Base-by-base conservation (phyloP, 202 grass and related monocot genomes). In the Bolboschoenoplectus hybrid region DNA sequence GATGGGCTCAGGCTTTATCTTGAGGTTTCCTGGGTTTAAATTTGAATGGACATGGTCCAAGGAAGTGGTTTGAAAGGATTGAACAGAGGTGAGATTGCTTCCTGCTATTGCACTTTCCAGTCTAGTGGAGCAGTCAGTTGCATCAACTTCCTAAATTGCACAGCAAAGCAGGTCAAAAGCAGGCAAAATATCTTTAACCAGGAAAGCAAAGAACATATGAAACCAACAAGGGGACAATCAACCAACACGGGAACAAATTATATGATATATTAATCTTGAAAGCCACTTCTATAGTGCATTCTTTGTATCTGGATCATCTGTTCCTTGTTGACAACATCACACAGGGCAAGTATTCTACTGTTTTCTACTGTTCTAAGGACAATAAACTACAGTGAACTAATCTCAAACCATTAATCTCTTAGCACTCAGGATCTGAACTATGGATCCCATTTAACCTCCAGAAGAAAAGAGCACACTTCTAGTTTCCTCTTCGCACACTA, bases 1-100 rank as follows among this genome's bases (percentile, higher is more conserved):
- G 3, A 50, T 20, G 3, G 43, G 81, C 7, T 83, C 81, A 5
- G 81, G 26, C 61, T 83, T 83, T 83, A 83, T 68, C 60, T 83
- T 67, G 44, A 36, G 44, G 16, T 63, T 62, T 64, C n/a, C 56
- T 65, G 26, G 19, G 43, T 47, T 65, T 53, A 36, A 3, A 77
- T 77, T 77, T 57, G 50, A 40, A 77, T 39, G 5, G 2, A 9
- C 47, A 75, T 34, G 72, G 47, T 75, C 72, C 47, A 52, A 10
- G 11, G 19, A 52, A 75, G 20, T 35, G 19, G 1, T 36, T 52
- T 53, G 72, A 46, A 47, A 75, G 72, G 45, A 53, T 75, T 53
- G 1, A 52, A 52, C 45, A 75, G 72, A 14, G 8, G 5, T 53
- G 19, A 52, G 26, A 75, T 53, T 52, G 11, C 46, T 35, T 75